Base-by-base conservation (phyloP, 768 basidiomycete genomes). In the Candolleomyces eurysporus region DNA sequence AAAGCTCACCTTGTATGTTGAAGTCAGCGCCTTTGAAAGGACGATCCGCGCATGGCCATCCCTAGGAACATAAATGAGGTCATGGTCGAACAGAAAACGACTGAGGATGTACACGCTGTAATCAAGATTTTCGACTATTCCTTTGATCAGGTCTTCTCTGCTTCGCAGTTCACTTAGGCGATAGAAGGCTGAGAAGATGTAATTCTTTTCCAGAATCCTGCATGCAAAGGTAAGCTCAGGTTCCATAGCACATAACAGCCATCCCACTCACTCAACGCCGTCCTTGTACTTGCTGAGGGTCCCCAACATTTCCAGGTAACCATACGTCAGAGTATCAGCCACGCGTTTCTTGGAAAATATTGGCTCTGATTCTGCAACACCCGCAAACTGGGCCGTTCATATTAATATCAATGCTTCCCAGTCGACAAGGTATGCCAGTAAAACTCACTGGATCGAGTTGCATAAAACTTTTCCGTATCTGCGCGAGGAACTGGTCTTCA, bases 301-400 rank as follows among this genome's bases (percentile, higher is more conserved):
- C 8, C 96, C 96, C 3, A 99, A 82, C 89, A 99, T 95, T 67
- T 97, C 94, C 65, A 99, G 85, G 73, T 98, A 98, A 0, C 95
- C 96, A 66, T 85, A 91, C 0, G 93, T 92, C 66, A 99, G 74
- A 0, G 94, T 94, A 17, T 89, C 87, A 45, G 88, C 81, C 52
- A 98, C 82, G 7, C 93, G 83, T 65, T 87, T 83, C 70, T 90
- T 91, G 1, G 95, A 94, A 67, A 98, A 94, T 55, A 92, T 82
- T 0, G 91, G 88, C 67, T 93, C 91, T 8, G 88, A 84, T 59
- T 86, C 87, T 0, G 88, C 85, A 10, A 82, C 78, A 10, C 87
- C 84, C 64, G 90, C 91, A 68, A 88, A 89, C 91, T 93, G 48
- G 1, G 17, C 57, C 22, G 45, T 30, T 31, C 9, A 53, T 42